Base-by-base conservation (phyloP, 2,329 filamentous ascomycete species). In the Colletotrichum paranaense region DNA sequence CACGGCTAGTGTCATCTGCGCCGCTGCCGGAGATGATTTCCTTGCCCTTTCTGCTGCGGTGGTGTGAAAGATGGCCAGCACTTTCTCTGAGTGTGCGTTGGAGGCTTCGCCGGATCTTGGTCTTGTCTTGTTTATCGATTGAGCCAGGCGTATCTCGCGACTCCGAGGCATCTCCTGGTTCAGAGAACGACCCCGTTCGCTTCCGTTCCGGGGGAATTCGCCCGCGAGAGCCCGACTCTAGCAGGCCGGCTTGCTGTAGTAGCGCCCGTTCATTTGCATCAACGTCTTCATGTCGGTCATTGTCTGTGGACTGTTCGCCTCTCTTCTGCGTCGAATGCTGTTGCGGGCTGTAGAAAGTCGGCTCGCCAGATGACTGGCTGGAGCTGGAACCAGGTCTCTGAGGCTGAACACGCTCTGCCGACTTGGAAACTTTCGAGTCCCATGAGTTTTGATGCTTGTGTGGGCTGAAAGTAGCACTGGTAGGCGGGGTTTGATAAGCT, bases 71-170 rank as follows among this genome's bases (percentile, higher is more conserved):
- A 83, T 87, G 92, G 72, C 86, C 92, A 78, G 86, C 93, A 84
- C 93, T 89, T 78, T 98, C 96, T 75, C 97, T 91, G 71, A 98
- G 88, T 14, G 95, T 98, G 70, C 95, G 93, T 78, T 98, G 96
- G 16, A 98, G 85, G 80, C 95, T 98, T 74, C 95, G 92, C 28
- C 96, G 92, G 63, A 95, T 92, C 80, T 92, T 95, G 70, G 88
- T 92, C 75, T 87, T 88, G 56, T 93, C 91, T 57, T 86, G 82
- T 64, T 87, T 89, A 38, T 88, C 86, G 52, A 80, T 81, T n/a
- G 70, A 64, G 73, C 53, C 65, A 67, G 66, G 72, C 63, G 65
- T 75, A 78, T 79, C 78, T 6, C 77, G 78, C n/a, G 78, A 80
- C 28, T 86, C 84, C 3, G 80, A 78, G 12, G 83, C 84, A 30